Conservation (phyloP, 768 basidiomycete species). For the Lactarius indigo region DNA sequence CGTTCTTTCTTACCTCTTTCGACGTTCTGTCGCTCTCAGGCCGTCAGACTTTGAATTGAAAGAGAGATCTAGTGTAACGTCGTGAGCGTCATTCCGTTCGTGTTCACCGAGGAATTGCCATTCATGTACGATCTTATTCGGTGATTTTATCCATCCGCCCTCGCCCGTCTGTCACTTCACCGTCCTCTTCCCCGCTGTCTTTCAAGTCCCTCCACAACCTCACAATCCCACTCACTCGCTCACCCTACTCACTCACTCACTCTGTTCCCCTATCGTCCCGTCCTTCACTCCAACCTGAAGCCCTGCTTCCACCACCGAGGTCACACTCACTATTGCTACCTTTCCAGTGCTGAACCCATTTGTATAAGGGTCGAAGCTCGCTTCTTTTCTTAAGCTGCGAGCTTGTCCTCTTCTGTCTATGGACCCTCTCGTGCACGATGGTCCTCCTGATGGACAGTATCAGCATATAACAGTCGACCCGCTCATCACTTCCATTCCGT, state of each 20-base stretch:
- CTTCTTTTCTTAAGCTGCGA: neutral
- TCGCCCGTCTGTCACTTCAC: conserved; percentile 1
- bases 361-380: conserved; percentile 10
- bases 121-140: conserved; percentile 11
- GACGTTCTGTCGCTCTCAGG: neutral
- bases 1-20: neutral
- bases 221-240: neutral
- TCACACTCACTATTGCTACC: conserved; percentile 15
- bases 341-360: conserved; percentile 15
- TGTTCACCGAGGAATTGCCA: conserved; percentile 14
- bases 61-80: neutral
- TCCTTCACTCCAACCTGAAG: conserved; percentile 20
- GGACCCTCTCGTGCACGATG: conserved; percentile 19
- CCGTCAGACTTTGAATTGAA: neutral
- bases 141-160: conserved; percentile 24
- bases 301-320: neutral
- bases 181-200: conserved; percentile 4
- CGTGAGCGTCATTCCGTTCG: neutral
- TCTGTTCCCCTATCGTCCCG: neutral
- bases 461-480: conserved; percentile 11
- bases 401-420: conserved; percentile 7
- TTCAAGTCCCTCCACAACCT: conserved; percentile 14
- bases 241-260: neutral
- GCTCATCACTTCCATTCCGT: conserved; percentile 10
- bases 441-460: conserved; percentile 17